Evolutionary conservation across 108 stramenopile species (phyloP).

Genomic region (Nitzschia sp.): DNA sequence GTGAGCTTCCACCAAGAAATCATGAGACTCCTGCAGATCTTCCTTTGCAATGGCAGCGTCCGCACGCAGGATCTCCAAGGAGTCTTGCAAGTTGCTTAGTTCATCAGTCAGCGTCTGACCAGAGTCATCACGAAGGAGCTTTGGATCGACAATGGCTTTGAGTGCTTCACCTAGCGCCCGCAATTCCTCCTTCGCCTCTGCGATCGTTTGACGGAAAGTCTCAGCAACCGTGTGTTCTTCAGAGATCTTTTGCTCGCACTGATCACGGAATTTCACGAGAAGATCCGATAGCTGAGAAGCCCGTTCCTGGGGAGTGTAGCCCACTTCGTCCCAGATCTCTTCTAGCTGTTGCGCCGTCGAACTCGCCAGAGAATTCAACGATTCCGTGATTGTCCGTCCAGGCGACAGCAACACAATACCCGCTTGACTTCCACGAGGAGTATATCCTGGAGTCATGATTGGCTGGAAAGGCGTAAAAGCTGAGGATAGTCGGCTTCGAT

Average conservation of each 20-base stretch:
- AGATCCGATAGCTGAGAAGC: conserved; percentile 72
- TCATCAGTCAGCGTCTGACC: conserved; percentile 64
- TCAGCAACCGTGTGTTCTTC: conserved; percentile 76
- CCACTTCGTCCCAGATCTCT: conserved; percentile 82
- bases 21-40: conserved; percentile 50
- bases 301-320: conserved; percentile 80
- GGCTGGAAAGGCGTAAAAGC: conserved; percentile 43
- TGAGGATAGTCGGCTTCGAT: conserved; percentile 30
- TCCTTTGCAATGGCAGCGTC: conserved; percentile 43
- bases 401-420: conserved; percentile 49
- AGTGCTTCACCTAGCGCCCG: conserved; percentile 49
- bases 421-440: conserved; percentile 34
- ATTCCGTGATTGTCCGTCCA: conserved; percentile 59
- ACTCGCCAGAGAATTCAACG: conserved; percentile 50
- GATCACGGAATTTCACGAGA: conserved; percentile 52
- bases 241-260: conserved; percentile 73
- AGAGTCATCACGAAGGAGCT: conserved; percentile 35
- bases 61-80: conserved; percentile 56
- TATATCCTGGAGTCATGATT: conserved; percentile 44
- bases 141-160: conserved; percentile 48
- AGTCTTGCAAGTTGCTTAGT: conserved; percentile 54
- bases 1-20: conserved; percentile 65
- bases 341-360: conserved; percentile 74
- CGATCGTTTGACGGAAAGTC: conserved; percentile 79
- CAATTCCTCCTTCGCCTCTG: conserved; percentile 60